Percentiles rank a stretch among this genome's conserved stretches.
These are phyloP conservation scores for Cytidiella melzeri DNA, from an alignment of 768 basidiomycete species.

Conservation along the genomic window DNA sequence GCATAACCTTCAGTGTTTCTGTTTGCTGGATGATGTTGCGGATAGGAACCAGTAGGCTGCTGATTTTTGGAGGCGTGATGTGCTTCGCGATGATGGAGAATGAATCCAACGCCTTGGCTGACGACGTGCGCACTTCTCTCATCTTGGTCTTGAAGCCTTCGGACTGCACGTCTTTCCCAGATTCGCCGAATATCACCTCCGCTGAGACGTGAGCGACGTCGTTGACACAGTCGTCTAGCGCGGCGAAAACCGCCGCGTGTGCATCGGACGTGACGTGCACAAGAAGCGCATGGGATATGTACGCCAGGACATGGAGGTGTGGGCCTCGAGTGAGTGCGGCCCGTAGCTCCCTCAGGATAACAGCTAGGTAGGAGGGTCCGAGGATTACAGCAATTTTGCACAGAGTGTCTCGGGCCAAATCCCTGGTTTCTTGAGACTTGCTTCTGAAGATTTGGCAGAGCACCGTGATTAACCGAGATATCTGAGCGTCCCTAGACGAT, in stretches of 20 bases:
- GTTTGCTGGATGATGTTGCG: slow-evolving; percentile 84
- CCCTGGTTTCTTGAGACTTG: slow-evolving; percentile 87
- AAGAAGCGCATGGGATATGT: slow-evolving; percentile 74
- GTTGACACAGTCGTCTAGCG: slow-evolving; percentile 70
- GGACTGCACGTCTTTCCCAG: slow-evolving; percentile 79
- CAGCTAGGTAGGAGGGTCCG: slow-evolving; percentile 68
- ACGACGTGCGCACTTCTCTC: slow-evolving; percentile 81
- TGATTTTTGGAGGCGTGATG: slow-evolving; percentile 73
- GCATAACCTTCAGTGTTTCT: slow-evolving; percentile 71
- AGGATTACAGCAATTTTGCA: slow-evolving; percentile 70
- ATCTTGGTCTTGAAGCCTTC: slow-evolving; percentile 95
- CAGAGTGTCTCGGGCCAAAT: slow-evolving; percentile 77
- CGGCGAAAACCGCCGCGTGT: slow-evolving; percentile 45
- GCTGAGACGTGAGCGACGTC: slow-evolving; percentile 77
- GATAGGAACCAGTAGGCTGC: slow-evolving; percentile 69
- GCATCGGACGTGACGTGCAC: slow-evolving; percentile 70
- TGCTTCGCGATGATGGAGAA: slow-evolving; percentile 76
- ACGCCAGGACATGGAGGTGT: slow-evolving; percentile 89
- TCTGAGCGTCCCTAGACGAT: slow-evolving; percentile 55
- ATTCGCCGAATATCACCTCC: slow-evolving; percentile 92
- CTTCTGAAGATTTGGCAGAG: slow-evolving; percentile 90
- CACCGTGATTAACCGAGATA: slow-evolving; percentile 72
- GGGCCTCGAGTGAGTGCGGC: slow-evolving; percentile 84
- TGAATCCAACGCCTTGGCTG: slow-evolving; percentile 80
- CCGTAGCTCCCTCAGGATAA: slow-evolving; percentile 75